Conservation (phyloP, 768 basidiomycete genomes). For the Amanita rubescens region DNA sequence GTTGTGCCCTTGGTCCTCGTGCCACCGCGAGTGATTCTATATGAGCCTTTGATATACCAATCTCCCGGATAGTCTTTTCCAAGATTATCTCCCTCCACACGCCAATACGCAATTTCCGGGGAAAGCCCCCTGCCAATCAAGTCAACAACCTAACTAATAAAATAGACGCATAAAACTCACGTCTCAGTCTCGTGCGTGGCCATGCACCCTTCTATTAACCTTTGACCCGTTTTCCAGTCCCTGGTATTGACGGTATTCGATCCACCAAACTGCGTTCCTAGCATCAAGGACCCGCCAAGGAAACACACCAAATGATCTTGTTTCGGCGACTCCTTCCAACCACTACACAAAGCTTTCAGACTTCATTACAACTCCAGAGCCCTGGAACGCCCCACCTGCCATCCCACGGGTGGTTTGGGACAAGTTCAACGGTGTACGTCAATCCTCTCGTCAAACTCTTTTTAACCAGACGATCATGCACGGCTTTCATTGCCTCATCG, state of each 20-base stretch:
- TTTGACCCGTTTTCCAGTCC: slow-evolving; percentile 81
- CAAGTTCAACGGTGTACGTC: slow-evolving; percentile 77
- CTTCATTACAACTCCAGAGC: neutral
- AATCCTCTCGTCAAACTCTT: slow-evolving; percentile 51
- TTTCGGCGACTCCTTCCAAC: slow-evolving; percentile 42
- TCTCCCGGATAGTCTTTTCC: slow-evolving; percentile 39
- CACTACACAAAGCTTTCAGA: neutral
- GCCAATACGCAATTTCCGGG: slow-evolving; percentile 86
- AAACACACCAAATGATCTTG: slow-evolving; percentile 98
- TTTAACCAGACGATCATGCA: slow-evolving; percentile 66
- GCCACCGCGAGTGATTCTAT: neutral
- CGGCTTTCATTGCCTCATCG: slow-evolving; percentile 71
- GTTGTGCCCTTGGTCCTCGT: slow-evolving; percentile 26
- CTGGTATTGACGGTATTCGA: slow-evolving; percentile 38
- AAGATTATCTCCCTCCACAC: slow-evolving; percentile 44
- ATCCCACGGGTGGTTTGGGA: slow-evolving; percentile 34
- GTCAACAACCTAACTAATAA: neutral
- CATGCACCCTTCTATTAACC: slow-evolving; percentile 83
- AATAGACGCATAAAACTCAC: slow-evolving; percentile 35
- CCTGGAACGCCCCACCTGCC: slow-evolving; percentile 24
- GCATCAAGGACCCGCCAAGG: slow-evolving; percentile 84
- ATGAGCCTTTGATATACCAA: slow-evolving; percentile 86
- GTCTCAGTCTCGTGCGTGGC: slow-evolving; percentile 76
- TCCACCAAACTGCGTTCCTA: slow-evolving; percentile 71
- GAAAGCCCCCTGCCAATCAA: slow-evolving; percentile 55